phyloP scores from a whole-genome alignment of 108 stramenopile genomes.

The Bacterosira constricta region DNA sequence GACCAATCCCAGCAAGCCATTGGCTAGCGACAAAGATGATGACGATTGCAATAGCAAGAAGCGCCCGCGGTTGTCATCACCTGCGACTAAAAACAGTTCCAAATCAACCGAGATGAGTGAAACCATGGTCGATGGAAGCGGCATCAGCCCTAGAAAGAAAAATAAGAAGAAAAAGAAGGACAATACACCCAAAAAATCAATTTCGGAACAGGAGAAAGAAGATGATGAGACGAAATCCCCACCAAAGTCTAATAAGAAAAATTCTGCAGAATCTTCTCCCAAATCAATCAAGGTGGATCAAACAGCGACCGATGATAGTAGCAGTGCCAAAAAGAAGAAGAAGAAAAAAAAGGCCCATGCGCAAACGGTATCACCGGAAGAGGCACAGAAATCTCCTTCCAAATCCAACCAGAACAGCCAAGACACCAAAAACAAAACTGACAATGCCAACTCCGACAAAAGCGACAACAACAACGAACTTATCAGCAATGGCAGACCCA shows the following conservation, averaged over 20 bases:
- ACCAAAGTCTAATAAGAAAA: too few species aligned
- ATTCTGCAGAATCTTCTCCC: too few species aligned
- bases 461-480: neutral
- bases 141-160: neutral
- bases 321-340: neutral
- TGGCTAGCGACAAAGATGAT: neutral
- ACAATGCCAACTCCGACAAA: neutral
- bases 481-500: neutral
- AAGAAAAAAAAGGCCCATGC: neutral
- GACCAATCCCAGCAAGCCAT: neutral
- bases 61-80: neutral
- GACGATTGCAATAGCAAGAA: neutral
- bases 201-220: too few species aligned
- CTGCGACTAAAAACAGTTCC: too few species aligned
- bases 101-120: too few species aligned
- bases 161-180: conserved; percentile 33
- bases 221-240: too few species aligned
- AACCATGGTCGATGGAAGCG: neutral
- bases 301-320: too few species aligned
- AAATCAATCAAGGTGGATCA: neutral
- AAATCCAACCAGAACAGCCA: too few species aligned
- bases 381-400: too few species aligned
- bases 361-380: neutral
- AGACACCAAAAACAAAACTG: neutral
- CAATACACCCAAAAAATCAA: too few species aligned